Base-by-base conservation (phyloP, 2,329 filamentous ascomycete genomes). In the Phialophora chinensis region DNA sequence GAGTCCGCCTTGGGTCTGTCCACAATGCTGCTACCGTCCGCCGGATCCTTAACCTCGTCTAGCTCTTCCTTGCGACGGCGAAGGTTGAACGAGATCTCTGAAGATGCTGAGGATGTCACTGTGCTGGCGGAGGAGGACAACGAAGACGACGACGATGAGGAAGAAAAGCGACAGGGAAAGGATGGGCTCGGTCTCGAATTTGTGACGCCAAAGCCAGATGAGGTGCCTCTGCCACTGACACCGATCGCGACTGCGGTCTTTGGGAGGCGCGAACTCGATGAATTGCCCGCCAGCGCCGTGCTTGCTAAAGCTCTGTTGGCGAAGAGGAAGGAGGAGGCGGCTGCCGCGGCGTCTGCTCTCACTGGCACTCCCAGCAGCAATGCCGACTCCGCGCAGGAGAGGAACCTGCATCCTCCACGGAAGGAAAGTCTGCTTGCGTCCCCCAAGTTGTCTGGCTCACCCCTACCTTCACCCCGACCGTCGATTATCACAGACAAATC, bases 1-100 rank as follows among this genome's bases (percentile, higher is more conserved):
- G 95, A 99, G 77, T 90, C 91, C 67, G 91, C 92, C 71, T 86
- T 99, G 61, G 94, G 93, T 10, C 88, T 93, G 35, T 92, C 92
- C 62, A 97, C 93, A 79, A 93, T 93, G 52, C 83, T 97, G 62
- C 93, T 97, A 79, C 91, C 93, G 47, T 92, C 93, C 7, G 92
- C 92, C 12, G 90, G 90, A 47, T 96, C 94, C 23, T 91, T 89
- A 71, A 92, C 90, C 29, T 96, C 93, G 11, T 94, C 92, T 4
- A 91, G 87, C 57, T 93, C 91, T 75, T 96, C 92, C 4, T 82
- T 93, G 71, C 87, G 90, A 66, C 86, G 89, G 74, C 87, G 90
- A 73, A 89, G 91, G 71, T 82, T 98, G 73, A 90, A 94, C 81
- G 94, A 96, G 80, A 97, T 98, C 76, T 89, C 90, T n/a, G 95